These are phyloP conservation scores for Saccharomycodes ludwigii DNA, from an alignment of 805 yeast genomes.

Conservation along the genomic window DNA sequence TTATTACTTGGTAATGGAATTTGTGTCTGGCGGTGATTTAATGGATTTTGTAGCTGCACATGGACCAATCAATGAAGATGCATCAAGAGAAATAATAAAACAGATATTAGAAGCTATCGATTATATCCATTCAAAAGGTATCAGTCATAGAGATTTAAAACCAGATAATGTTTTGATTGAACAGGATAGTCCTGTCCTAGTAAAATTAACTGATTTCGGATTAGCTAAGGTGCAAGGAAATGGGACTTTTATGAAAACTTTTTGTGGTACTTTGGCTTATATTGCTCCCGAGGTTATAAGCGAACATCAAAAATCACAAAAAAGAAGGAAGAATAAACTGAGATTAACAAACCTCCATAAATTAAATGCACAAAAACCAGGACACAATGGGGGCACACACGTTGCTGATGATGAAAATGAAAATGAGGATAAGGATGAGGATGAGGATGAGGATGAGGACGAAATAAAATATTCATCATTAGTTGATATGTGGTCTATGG, in stretches of 20 bases:
- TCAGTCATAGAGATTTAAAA: conserved; percentile 91
- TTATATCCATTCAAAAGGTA: conserved; percentile 81
- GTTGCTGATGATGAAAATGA: no score
- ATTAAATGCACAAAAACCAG: no score
- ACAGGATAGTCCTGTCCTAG: conserved; percentile 77
- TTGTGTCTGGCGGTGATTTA: conserved; percentile 90
- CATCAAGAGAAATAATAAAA: conserved; percentile 72
- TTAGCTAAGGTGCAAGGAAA: conserved; percentile 81
- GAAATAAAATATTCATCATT: conserved; percentile 54
- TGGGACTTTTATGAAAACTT: conserved; percentile 83
- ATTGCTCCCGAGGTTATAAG: conserved; percentile 86
- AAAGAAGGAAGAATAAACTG: no score
- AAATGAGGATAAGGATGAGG: conserved; percentile 8
- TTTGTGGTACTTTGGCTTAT: conserved; percentile 95
- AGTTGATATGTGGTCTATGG: conserved; percentile 97
- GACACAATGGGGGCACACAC: no score
- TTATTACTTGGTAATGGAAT: conserved; percentile 89
- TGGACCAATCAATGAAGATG: conserved; percentile 86
- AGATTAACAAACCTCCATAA: no score
- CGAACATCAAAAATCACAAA: conserved; percentile 26
- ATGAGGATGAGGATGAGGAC: conserved; percentile 11
- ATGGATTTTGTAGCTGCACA: conserved; percentile 95
- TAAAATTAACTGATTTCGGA: conserved; percentile 96
- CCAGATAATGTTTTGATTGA: conserved; percentile 92
- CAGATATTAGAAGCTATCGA: conserved; percentile 77